Base-by-base conservation (phyloP, 2,329 filamentous ascomycete species). In the Fusarium agapanthi region DNA sequence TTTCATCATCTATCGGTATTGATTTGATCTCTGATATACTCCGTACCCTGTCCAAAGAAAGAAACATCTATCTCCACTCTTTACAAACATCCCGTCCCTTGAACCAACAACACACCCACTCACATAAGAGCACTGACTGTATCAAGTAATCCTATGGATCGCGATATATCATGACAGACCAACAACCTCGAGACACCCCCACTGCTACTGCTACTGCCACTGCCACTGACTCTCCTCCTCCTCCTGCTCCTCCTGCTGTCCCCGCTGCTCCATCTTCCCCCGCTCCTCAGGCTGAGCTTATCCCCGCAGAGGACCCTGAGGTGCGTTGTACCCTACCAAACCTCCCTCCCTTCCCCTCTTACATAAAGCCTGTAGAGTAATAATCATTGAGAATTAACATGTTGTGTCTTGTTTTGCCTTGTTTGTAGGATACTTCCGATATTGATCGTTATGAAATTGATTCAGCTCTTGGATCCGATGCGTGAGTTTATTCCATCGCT, bases 401-500 rank as follows among this genome's bases (percentile, higher is more conserved):
- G 10, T 26, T 44, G 40, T 45, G 32, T 37, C 43, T 43, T 43
- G 64, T 68, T 35, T 55, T 54, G 34, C 38, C 35, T 45, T 59
- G 24, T 58, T 40, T 55, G 54, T 54, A 67, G 61, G 65, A 64
- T 57, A 32, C 35, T 30, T n/a, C 45, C 51, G 53, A 67, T 47
- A 22, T 74, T 40, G 69, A 76, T 40, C 26, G 53, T 28, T 59
- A 62, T 61, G 74, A 76, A 30, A 44, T 67, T 53, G 75, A 76
- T 62, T 76, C 75, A 22, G 55, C 75, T 16, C 65, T 76, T 10
- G 75, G 75, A 9, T 65, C 67, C 44, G 72, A 76, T 55, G 71
- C 71, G 75, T 76, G 55, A 68, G 74, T 72, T 69, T 24, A 24
- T 26, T 35, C 40, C 44, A 47, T 1, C 22, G 18, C 32, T 15